Evolutionary conservation across 1,284 basidiomycete species (phyloP).

Genomic region (Melampsora americana): DNA sequence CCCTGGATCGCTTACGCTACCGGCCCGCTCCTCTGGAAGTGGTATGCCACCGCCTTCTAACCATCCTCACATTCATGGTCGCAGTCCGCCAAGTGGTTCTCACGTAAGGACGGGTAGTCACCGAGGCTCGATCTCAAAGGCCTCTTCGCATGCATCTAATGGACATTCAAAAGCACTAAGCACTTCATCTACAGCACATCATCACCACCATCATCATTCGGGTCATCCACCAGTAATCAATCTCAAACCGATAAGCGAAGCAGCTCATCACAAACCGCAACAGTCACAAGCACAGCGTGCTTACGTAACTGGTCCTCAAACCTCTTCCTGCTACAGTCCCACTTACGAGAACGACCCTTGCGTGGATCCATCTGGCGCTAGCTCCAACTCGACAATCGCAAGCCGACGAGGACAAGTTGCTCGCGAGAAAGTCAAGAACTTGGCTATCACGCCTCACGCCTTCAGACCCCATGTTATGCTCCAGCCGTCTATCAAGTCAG

Average conservation of each 20-base stretch:
- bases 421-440: slow-evolving; percentile 21
- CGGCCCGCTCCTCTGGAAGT: neutral
- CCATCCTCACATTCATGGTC: neutral
- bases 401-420: slow-evolving; percentile 21
- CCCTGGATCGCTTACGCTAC: neutral
- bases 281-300: neutral
- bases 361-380: neutral
- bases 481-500: slow-evolving; percentile 35
- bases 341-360: neutral
- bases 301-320: neutral
- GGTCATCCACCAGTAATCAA: slow-evolving; percentile 5
- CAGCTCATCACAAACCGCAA: neutral
- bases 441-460: slow-evolving; percentile 20
- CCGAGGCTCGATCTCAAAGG: slow-evolving; percentile 21
- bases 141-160: neutral
- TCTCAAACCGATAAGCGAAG: slow-evolving; percentile 8
- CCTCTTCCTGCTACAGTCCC: neutral
- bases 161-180: slow-evolving; percentile 9
- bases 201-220: neutral
- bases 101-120: neutral
- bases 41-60: neutral
- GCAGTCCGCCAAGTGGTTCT: slow-evolving; percentile 9
- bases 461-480: slow-evolving; percentile 14
- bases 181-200: neutral
- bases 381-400: slow-evolving; percentile 9